Conservation (phyloP, 306 rosid species). For the Medicago truncatula region DNA sequence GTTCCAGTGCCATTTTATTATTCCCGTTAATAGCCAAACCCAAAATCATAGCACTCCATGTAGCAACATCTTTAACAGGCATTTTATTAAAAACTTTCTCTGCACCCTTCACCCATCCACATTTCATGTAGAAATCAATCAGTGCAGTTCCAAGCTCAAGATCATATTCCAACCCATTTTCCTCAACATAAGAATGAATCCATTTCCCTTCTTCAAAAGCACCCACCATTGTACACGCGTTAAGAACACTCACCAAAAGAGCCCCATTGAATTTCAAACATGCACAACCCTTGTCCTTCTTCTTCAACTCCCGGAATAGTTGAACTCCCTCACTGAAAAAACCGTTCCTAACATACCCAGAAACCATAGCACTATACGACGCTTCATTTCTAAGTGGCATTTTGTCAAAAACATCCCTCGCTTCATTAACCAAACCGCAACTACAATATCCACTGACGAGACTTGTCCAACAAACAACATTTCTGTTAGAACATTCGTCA, state of each 20-base stretch:
- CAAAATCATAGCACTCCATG: conserved; percentile 58
- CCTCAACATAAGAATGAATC: conserved; percentile 47
- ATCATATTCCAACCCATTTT: conserved; percentile 40
- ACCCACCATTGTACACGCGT: conserved; percentile 47
- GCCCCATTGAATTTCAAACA: conserved; percentile 31
- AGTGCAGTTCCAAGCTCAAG: conserved; percentile 47
- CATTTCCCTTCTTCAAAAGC: conserved; percentile 52
- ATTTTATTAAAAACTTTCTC: conserved; percentile 35
- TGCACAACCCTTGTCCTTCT: not conserved
- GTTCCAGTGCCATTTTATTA: conserved; percentile 48
- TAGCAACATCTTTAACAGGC: conserved; percentile 43
- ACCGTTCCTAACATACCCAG: conserved; percentile 53
- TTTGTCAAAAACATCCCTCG: conserved; percentile 39
- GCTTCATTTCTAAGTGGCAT: conserved; percentile 40
- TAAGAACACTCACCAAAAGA: conserved; percentile 48
- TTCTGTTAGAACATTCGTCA: conserved; percentile 43
- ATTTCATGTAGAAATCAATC: conserved; percentile 50
- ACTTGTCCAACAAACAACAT: conserved; percentile 53
- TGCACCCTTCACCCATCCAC: conserved; percentile 40
- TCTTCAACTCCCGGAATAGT: conserved; percentile 39
- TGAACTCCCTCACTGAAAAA: conserved; percentile 42
- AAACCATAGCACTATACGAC: conserved; percentile 49
- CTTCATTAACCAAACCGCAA: conserved; percentile 42
- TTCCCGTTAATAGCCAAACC: conserved; percentile 54
- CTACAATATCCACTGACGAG: conserved; percentile 43